Evolutionary conservation across 768 basidiomycete species (phyloP), one percentile per base, ranked within the genome.

Genomic region (Mrakia frigida): DNA sequence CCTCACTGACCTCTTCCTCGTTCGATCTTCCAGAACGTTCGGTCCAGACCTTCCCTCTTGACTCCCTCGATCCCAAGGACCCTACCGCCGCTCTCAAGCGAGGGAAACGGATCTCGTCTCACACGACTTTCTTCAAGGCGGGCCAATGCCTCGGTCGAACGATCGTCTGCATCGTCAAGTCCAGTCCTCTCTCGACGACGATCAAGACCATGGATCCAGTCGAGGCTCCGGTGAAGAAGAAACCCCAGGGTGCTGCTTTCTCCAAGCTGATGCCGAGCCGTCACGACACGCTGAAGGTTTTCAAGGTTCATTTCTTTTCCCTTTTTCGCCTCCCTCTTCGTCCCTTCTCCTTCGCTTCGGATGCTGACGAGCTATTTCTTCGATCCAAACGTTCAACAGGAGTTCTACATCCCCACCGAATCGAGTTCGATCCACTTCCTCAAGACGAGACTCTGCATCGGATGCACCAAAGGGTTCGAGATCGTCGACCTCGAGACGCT

Each of bases 331-430:
- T 50, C 46, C 21, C 21, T 14, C 2, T 14, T 50, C 6, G 16
- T 50, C 43, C 13, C 46, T 18, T 50, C 13, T 6, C 18, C 16
- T 50, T 16, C 46, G 10, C 21, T 50, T 50, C 46, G 46, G 21
- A 18, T 18, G 85, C 81, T 25, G 70, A 28, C n/a, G 56, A 6
- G 18, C 4, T n/a, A 1, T 25, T 56, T 25, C 25, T 56, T 56
- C 33, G 25, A n/a, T n/a, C n/a, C n/a, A n/a, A n/a, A n/a, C n/a
- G 37, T 65, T 60, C 18, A 79, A 4, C 81, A 97, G 94, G 96
- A 98, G 83, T 98, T 99, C 85, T 99, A 98, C 82, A 98, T 99
- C 77, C 96, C 97, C 0, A 93, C 97, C 18, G 94, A 98, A 83
- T 96, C 94, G 70, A 93, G 90, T 75, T 98, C 95, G 18, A 91